Evolutionary conservation across 108 stramenopile genomes (phyloP).

Genomic region (Skeletonema grethae): DNA sequence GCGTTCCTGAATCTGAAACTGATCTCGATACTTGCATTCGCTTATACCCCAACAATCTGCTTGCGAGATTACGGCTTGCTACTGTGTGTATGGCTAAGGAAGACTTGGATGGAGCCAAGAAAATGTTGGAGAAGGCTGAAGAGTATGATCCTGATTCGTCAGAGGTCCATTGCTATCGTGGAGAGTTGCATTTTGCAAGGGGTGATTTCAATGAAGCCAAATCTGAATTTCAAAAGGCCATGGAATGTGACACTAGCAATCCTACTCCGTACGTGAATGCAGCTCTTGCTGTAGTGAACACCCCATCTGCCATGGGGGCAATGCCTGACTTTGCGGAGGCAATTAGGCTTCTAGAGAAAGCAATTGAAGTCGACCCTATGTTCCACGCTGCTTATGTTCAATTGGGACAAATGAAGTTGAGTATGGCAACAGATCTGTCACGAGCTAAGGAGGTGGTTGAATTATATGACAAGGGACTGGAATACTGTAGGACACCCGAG

Average conservation of each 20-base stretch:
- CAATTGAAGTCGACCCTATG: constrained; percentile 85
- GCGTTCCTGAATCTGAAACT: constrained; percentile 61
- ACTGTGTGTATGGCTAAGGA: constrained; percentile 79
- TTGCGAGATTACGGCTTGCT: constrained; percentile 84
- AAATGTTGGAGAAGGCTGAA: constrained; percentile 71
- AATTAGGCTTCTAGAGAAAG: constrained; percentile 73
- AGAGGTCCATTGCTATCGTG: constrained; percentile 88
- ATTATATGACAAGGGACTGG: constrained; percentile 80
- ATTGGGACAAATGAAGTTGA: constrained; percentile 88
- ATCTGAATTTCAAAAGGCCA: constrained; percentile 82
- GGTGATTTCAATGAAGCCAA: constrained; percentile 73
- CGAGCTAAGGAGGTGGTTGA: constrained; percentile 77
- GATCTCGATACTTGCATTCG: constrained; percentile 78
- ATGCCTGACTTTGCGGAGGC: constrained; percentile 75
- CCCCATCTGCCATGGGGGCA: constrained; percentile 64
- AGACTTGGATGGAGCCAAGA: constrained; percentile 72
- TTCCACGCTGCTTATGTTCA: constrained; percentile 91
- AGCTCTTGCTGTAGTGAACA: constrained; percentile 83
- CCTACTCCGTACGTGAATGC: constrained; percentile 92
- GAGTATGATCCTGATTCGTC: constrained; percentile 72
- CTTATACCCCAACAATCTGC: constrained; percentile 79
- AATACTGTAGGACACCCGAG: constrained; percentile 83
- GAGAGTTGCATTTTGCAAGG: constrained; percentile 82
- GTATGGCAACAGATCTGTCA: constrained; percentile 76
- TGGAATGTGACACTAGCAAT: constrained; percentile 76